Evolutionary conservation across 2,329 filamentous ascomycete species (phyloP), one percentile per base, ranked within the genome.

Genomic region (Fusarium sambucinum): DNA sequence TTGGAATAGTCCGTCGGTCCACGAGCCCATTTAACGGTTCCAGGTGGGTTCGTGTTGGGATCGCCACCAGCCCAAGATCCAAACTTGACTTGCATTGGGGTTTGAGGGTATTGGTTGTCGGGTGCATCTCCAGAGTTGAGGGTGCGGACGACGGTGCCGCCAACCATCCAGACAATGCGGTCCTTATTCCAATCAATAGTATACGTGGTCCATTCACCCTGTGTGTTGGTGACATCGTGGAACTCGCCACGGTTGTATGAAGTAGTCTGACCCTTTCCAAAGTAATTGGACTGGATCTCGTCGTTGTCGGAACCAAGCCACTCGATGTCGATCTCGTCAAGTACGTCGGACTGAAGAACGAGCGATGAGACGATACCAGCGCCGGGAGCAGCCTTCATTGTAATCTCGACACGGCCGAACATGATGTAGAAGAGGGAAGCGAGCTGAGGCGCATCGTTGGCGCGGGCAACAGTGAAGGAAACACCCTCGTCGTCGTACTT

Each of bases 321-420:
- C 80, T 99, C 96, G 83, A 95, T 92, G 79, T 99, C 96, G 75
- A 99, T 97, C 82, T 99, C 96, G 80, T 99, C 96, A 44, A 97
- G 86, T 74, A 88, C 87, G 78, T 98, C 95, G 16, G 94, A 97
- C 80, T 97, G 90, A 69, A 99, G 83, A 11, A 99, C 93, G 14
- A 96, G 86, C 45, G 93, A 96, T 79, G 93, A 97, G 69, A 99
- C 94, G 73, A 99, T 97, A 62, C 96, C 96, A 12, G 88, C 89
- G 10, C 96, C 96, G 1, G 94, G 90, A 12, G 96, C 94, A 27
- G 93, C 89, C 80, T 95, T 94, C 83, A 97, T 86, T 32, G 88
- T 90, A 71, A 94, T 88, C 70, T 97, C 92, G 76, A 97, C 92
- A 68, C 90, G 92, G 71, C 96, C 96, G 78, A 97, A 99, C 96